Evolutionary conservation across 2,329 filamentous ascomycete genomes (phyloP), one percentile per base, ranked within the genome.

Genomic region (Scytalidium sp.): DNA sequence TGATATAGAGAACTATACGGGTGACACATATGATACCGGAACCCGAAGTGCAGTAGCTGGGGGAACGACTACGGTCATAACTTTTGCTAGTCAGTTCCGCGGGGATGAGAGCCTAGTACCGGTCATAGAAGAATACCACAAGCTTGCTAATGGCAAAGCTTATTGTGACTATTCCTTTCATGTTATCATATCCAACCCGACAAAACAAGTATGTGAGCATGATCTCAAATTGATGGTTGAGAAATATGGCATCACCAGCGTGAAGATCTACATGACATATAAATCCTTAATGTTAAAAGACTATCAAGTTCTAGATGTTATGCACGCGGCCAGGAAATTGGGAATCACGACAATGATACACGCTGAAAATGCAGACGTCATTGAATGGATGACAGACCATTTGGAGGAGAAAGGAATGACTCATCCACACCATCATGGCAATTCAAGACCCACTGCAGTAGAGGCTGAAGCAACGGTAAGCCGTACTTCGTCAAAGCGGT

Each of bases 131-230:
- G 68, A 69, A 20, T 75, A 78, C 45, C 73, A 78, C 47, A 56
- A 58, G 5, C 66, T 69, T n/a, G 71, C 78, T 0, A 51, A 45
- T 0, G 69, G 63, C 10, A 71, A 75, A 27, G 70, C 68, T 47
- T 80, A 77, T 59, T 74, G 74, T 53, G 79, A 82, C 62, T 82
- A 82, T 57, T 73, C 74, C 3, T 76, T 79, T 51, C 78, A 81
- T 56, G 61, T 77, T 49, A 69, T 78, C 22, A 63, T 78, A 17
- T 67, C 69, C 1, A 74, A 75, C 49, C 74, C 74, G 0, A 68
- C 61, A 3, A 52, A 60, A 1, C 47, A 62, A 19, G 70, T 72
- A 3, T 59, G 76, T 2, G 53, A 56, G 3, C 56, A 63, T 0
- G 73, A 75, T 53, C 58, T 75, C 15, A 66, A 69, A 1, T 51